phyloP scores from a whole-genome alignment of 2,329 filamentous ascomycete genomes.

The Cladobotryum protrusum region DNA sequence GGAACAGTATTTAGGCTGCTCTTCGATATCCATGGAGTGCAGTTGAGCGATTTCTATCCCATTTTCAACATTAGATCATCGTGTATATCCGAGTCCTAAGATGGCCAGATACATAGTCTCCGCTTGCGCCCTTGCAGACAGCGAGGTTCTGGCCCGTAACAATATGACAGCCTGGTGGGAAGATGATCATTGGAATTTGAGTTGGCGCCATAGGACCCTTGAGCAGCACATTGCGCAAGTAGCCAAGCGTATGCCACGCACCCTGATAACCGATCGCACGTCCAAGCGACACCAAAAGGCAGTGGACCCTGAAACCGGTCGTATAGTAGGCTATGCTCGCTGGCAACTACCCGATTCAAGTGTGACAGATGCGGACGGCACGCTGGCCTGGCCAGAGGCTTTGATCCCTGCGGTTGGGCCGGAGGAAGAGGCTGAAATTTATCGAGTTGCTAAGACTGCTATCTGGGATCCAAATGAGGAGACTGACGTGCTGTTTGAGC shows the following conservation, averaged over 20 bases:
- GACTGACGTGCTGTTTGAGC: not conserved
- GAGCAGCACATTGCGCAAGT: slow-evolving; percentile 1
- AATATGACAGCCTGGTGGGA: slow-evolving; percentile 8
- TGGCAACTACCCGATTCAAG: slow-evolving; percentile 16
- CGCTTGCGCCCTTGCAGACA: not conserved
- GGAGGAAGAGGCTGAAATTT: slow-evolving; percentile 9
- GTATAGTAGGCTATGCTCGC: slow-evolving; percentile 18
- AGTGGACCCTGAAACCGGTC: slow-evolving; percentile 17
- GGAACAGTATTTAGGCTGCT: too few species aligned
- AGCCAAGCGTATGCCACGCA: not conserved
- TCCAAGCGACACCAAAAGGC: slow-evolving; percentile 17
- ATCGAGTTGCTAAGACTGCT: slow-evolving; percentile 6
- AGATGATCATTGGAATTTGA: slow-evolving; percentile 1
- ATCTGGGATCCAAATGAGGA: slow-evolving; percentile 11
- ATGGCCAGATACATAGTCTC: slow-evolving; percentile 2
- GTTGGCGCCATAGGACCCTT: slow-evolving; percentile 1
- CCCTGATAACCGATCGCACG: slow-evolving; percentile 14
- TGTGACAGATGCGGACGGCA: slow-evolving; percentile 1
- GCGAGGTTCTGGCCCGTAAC: slow-evolving; percentile 1
- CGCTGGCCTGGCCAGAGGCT: slow-evolving; percentile 10
- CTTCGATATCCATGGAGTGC: too few species aligned
- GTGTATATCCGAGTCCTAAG: not conserved
- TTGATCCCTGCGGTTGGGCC: not conserved
- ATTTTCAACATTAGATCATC: too few species aligned
- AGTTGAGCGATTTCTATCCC: too few species aligned